Evolutionary conservation across 768 basidiomycete species (phyloP), one percentile per base, ranked within the genome.

Genomic region (Rickenella mellea): DNA sequence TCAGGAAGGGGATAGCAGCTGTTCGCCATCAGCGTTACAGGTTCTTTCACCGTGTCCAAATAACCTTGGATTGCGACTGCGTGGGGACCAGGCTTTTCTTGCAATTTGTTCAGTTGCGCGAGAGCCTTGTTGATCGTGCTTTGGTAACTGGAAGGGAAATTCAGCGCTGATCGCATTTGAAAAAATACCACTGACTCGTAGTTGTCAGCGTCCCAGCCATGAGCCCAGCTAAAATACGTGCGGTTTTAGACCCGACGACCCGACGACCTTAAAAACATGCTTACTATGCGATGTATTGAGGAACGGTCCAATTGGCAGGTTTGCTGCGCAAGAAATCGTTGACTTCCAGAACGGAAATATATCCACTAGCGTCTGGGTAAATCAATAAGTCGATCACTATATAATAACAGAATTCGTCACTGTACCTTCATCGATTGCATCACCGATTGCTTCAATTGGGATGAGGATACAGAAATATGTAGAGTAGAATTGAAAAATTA

Each of bases 181-280:
- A 17, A 15, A 39, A 39, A 30, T 2, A 9, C n/a, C 14, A 39
- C 46, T 27, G 32, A 47, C 46, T 36, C 17, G 4, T 24, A 33
- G 21, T 47, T 47, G 38, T 47, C 46, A 6, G 46, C 46, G 36
- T 45, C 39, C 39, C 39, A 40, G 39, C 46, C 46, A 25, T 47
- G 45, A 19, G 43, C 46, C 46, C 46, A 45, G 31, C 46, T 47
- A 15, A 22, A 31, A 25, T 20, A 21, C 32, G 44, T 40, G 15
- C 3, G 21, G n/a, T n/a, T n/a, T n/a, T n/a, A n/a, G n/a, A n/a
- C n/a, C n/a, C n/a, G n/a, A n/a, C n/a, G n/a, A n/a, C n/a, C n/a
- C n/a, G n/a, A n/a, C n/a, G n/a, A n/a, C n/a, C n/a, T n/a, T n/a
- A n/a, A n/a, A n/a, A 22, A 3, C 14, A n/a, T 22, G 30, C 46